Evolutionary conservation across 768 basidiomycete species (phyloP).

Genomic region (Suillus subaureus): DNA sequence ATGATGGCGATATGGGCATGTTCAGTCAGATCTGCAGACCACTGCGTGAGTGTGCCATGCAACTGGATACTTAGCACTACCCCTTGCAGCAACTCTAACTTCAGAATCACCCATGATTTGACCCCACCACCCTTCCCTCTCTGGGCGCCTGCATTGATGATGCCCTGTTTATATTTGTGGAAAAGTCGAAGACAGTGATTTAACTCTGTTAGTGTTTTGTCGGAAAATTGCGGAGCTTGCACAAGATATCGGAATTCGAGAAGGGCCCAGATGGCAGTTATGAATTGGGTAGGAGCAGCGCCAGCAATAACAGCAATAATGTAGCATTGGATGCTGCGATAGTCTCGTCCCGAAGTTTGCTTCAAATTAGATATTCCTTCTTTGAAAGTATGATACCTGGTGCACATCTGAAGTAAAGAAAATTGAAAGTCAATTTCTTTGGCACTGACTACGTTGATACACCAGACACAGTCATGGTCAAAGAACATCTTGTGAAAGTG

Average conservation of each 20-base stretch:
- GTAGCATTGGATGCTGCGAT: constrained; percentile 37
- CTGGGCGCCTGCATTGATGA: constrained; percentile 32
- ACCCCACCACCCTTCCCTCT: constrained; percentile 19
- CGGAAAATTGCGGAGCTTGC: constrained; percentile 32
- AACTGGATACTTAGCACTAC: constrained; percentile 3
- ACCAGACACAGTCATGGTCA: constrained; percentile 44
- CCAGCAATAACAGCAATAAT: constrained; percentile 39
- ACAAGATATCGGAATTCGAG: constrained; percentile 41
- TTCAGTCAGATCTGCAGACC: constrained; percentile 12
- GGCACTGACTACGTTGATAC: constrained; percentile 30
- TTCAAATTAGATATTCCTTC: constrained; percentile 44
- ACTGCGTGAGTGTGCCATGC: constrained; percentile 10
- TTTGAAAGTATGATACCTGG: constrained; percentile 38
- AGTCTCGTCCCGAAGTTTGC: constrained; percentile 42
- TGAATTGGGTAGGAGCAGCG: constrained; percentile 29
- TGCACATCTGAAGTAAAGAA: constrained; percentile 36
- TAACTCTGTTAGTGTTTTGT: constrained; percentile 22
- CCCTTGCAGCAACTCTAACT: constrained; percentile 14
- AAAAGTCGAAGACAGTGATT: constrained; percentile 29
- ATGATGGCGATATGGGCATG: constrained; percentile 1
- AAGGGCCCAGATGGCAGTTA: constrained; percentile 37
- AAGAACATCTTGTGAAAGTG: constrained; percentile 42
- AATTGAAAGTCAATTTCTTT: constrained; percentile 40
- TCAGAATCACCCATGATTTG: constrained; percentile 10
- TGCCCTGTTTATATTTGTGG: constrained; percentile 34